Conservation (phyloP, 225 moss, liverwort and hornwort species). For the Physcomitrium patens region DNA sequence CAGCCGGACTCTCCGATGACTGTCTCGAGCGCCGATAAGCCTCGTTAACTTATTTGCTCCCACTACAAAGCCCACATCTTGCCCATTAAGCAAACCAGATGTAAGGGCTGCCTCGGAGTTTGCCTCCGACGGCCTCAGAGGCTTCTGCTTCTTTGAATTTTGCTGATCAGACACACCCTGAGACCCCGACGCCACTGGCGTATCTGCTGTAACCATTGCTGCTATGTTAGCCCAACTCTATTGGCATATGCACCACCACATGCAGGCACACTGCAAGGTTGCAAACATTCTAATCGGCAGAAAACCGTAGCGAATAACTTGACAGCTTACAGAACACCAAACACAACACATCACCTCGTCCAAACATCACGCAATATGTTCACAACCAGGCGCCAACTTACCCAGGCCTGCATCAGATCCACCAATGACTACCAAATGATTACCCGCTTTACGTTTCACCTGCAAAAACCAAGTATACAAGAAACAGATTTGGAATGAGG, state of each 20-base stretch:
- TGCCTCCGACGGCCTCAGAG: slow-evolving; percentile 58
- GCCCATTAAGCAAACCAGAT: slow-evolving; percentile 37
- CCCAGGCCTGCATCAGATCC: slow-evolving; percentile 54
- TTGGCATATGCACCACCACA: neutral
- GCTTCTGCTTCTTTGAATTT: slow-evolving; percentile 66
- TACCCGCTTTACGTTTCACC: slow-evolving; percentile 83
- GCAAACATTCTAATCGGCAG: neutral
- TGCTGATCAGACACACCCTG: slow-evolving; percentile 65
- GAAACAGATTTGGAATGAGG: neutral
- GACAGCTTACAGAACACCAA: neutral
- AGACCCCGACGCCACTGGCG: slow-evolving; percentile 71
- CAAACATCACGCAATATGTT: neutral
- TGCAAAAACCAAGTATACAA: slow-evolving; percentile 34
- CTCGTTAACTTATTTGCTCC: slow-evolving; percentile 59
- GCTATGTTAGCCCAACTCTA: neutral
- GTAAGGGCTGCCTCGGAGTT: slow-evolving; percentile 49
- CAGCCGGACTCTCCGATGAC: slow-evolving; percentile 66
- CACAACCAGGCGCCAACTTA: slow-evolving; percentile 26
- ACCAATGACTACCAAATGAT: slow-evolving; percentile 47
- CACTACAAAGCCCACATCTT: slow-evolving; percentile 39
- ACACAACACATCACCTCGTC: no score
- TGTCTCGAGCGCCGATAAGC: slow-evolving; percentile 78
- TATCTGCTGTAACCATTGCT: slow-evolving; percentile 51
- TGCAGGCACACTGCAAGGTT: neutral
- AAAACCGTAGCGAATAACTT: neutral